Base-by-base conservation (phyloP, 1,284 basidiomycete genomes). In the Mycena citricolor region DNA sequence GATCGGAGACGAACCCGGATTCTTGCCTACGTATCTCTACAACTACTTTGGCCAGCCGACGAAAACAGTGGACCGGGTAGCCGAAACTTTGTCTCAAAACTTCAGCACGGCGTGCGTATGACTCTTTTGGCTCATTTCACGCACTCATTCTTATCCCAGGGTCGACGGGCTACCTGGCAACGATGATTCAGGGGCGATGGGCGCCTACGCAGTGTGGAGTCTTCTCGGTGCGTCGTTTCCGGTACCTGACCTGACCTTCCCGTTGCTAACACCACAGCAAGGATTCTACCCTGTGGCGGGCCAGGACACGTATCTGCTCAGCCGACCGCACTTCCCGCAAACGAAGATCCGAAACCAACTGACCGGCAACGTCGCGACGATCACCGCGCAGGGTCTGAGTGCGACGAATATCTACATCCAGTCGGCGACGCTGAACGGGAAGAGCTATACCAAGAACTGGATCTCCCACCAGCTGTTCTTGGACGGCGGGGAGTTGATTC, bases 201-300 rank as follows among this genome's bases (percentile, higher is more conserved):
- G 49, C n/a, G 49, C 49, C 7, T 52, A 52, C n/a, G 38, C 14
- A 10, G 49, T 52, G 8, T 48, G 49, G 45, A 47, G 35, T 17
- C 49, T 44, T 32, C 31, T 52, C 23, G 49, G 51, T 52, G 20
- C 30, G 37, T 40, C 13, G 26, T 8, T 5, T 5, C 21, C 11
- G 23, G 32, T 8, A n/a, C 12, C n/a, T 25, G 19, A 26, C 6
- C 20, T 39, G 17, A 45, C 24, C 24, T 8, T 5, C 4, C n/a
- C 7, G 8, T 4, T 2, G 5, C 19, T 21, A 24, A 4, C 8
- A 10, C 10, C 26, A 8, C 13, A 52, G n/a, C n/a, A n/a, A n/a
- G 51, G 49, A 40, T 52, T 52, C 23, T 52, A 26, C 45, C 49
- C 49, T 5, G 49, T 52, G 5, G 49, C 49, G 1, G 49, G 49